phyloP scores from a whole-genome alignment of 352 stramenopile species.

The Pythium angustatum region DNA sequence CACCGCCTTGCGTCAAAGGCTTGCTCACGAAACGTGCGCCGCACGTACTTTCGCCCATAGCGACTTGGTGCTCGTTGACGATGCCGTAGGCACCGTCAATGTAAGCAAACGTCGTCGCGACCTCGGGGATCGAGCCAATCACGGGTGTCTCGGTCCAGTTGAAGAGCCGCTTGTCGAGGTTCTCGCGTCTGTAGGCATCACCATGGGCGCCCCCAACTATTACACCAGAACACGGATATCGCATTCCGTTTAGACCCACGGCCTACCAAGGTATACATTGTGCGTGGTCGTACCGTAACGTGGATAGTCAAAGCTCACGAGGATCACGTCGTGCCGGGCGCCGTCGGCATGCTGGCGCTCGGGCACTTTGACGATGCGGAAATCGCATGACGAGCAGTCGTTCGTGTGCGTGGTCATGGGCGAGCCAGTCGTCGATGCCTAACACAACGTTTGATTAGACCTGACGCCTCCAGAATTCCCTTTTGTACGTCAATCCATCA shows the following conservation, averaged over 20 bases:
- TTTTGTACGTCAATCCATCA: too few relatives aligned
- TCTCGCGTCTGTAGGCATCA: slow-evolving; percentile 56
- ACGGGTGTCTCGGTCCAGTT: slow-evolving; percentile 59
- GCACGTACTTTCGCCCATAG: slow-evolving; percentile 83
- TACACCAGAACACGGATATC: not conserved
- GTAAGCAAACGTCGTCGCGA: slow-evolving; percentile 69
- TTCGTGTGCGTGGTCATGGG: slow-evolving; percentile 86
- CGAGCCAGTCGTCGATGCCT: slow-evolving; percentile 52
- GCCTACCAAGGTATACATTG: too few relatives aligned
- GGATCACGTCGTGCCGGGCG: slow-evolving; percentile 55
- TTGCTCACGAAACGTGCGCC: slow-evolving; percentile 65
- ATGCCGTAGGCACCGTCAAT: slow-evolving; percentile 82
- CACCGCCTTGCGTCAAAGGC: slow-evolving; percentile 61
- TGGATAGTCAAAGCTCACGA: slow-evolving; percentile 63
- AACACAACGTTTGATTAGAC: too few relatives aligned
- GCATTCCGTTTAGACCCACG: too few relatives aligned
- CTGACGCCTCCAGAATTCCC: too few relatives aligned
- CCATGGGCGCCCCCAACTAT: slow-evolving; percentile 64
- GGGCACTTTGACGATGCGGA: slow-evolving; percentile 79
- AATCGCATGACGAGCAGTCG: slow-evolving; percentile 84
- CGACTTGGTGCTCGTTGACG: slow-evolving; percentile 82
- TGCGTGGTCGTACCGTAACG: slow-evolving; percentile 55
- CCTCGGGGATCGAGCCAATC: slow-evolving; percentile 75
- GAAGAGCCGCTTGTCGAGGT: slow-evolving; percentile 69
- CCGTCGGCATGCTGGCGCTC: slow-evolving; percentile 45